Conservation (phyloP, 2,329 filamentous ascomycete species). For the Graphilbum fragrans region DNA sequence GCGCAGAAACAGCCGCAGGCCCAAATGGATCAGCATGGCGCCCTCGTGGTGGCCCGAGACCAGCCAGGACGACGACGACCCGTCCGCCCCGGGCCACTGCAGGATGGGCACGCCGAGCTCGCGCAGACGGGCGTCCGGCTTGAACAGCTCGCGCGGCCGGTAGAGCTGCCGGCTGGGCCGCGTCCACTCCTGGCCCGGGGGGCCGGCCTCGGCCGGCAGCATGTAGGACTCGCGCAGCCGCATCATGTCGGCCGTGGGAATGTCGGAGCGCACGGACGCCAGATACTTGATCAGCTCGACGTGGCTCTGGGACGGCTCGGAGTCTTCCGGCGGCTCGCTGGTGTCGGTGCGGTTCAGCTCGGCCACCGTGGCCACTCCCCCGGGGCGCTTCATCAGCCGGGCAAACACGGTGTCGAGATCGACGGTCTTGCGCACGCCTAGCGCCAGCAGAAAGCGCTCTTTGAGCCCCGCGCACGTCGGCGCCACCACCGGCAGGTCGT, state of each 20-base stretch:
- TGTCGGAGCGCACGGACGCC: constrained; percentile 78
- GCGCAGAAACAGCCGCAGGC: constrained; percentile 59
- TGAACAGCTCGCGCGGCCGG: constrained; percentile 67
- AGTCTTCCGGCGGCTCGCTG: neutral
- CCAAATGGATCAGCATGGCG: constrained; percentile 59
- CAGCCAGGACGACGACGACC: constrained; percentile 36
- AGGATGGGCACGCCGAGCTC: constrained; percentile 62
- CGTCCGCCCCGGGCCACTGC: constrained; percentile 62
- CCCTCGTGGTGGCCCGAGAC: constrained; percentile 57
- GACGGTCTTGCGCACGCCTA: constrained; percentile 91
- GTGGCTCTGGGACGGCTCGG: constrained; percentile 46
- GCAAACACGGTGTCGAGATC: constrained; percentile 91
- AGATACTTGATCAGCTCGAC: constrained; percentile 92
- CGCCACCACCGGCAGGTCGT: constrained; percentile 70
- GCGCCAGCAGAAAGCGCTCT: constrained; percentile 71
- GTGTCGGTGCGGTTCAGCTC: neutral
- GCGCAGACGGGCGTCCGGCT: constrained; percentile 60
- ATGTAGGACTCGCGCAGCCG: constrained; percentile 68
- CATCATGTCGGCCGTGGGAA: constrained; percentile 69
- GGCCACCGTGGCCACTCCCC: constrained; percentile 29
- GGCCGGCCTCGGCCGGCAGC: constrained; percentile 63
- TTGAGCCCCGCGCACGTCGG: constrained; percentile 68
- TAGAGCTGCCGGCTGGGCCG: constrained; percentile 45
- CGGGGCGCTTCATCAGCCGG: constrained; percentile 57
- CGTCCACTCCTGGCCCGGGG: constrained; percentile 39